Evolutionary conservation across 306 rosid genomes (phyloP).

Genomic region (Sindora glabra): DNA sequence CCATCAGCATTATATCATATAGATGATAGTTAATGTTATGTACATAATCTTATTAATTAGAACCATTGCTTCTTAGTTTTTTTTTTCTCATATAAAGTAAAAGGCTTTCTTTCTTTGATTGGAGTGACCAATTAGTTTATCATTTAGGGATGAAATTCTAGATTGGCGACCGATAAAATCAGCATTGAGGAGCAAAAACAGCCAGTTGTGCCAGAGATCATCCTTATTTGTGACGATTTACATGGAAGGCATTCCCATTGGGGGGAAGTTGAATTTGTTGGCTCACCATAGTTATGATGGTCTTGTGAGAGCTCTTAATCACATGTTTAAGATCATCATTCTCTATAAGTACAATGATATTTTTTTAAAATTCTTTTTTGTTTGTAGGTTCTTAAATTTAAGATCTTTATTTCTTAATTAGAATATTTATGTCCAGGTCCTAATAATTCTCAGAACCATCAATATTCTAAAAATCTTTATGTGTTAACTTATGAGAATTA

Average conservation of each 20-base stretch:
- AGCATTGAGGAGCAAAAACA: constrained; percentile 30
- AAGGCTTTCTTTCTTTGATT: no score
- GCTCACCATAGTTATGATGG: constrained; percentile 36
- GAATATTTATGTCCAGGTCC: constrained; percentile 20
- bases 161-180: constrained; percentile 52
- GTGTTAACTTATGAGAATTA: constrained; percentile 42
- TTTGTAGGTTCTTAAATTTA: not conserved
- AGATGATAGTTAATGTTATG: no score
- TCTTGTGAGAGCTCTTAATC: constrained; percentile 32
- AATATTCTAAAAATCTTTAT: constrained; percentile 24
- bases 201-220: constrained; percentile 11
- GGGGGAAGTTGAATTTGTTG: constrained; percentile 41
- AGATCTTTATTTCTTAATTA: not conserved
- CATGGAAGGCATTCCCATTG: constrained; percentile 50
- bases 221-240: constrained; percentile 42
- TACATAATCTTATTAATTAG: no score
- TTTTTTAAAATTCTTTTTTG: not conserved
- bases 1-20: no score
- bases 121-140: no score
- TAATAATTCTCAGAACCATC: constrained; percentile 21
- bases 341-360: constrained; percentile 28
- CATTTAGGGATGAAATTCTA: constrained; percentile 22
- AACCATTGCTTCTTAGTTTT: no score
- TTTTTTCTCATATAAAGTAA: no score
- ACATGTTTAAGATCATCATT: constrained; percentile 39